These are phyloP conservation scores for Podospora didyma DNA, from an alignment of 495 filamentous ascomycete species.

Conservation along the genomic window DNA sequence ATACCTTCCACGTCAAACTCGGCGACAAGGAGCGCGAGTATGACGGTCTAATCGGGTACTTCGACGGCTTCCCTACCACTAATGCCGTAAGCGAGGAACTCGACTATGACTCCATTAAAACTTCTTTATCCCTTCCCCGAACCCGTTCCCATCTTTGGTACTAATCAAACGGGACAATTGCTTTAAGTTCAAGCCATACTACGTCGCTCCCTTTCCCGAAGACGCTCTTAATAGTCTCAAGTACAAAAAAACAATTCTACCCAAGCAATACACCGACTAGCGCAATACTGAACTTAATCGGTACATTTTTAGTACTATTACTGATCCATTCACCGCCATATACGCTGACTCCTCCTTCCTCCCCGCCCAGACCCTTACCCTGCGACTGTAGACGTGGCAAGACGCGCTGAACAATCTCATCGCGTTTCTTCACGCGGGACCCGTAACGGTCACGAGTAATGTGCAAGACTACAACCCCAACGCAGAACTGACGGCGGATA, in stretches of 20 bases:
- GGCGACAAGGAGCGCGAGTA: too few relatives aligned
- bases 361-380: slow-evolving; percentile 27
- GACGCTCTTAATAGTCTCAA: slow-evolving; percentile 1
- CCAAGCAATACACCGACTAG: too few relatives aligned
- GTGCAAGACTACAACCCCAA: neutral
- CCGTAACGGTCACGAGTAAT: slow-evolving; percentile 22
- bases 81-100: too few relatives aligned
- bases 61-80: slow-evolving; percentile 8
- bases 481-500: neutral
- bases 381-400: slow-evolving; percentile 44
- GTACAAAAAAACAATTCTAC: slow-evolving; percentile 10
- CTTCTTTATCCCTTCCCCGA: too few relatives aligned
- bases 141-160: neutral
- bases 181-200: slow-evolving; percentile 23
- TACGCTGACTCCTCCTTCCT: slow-evolving; percentile 38
- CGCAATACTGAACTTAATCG: too few relatives aligned
- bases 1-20: too few relatives aligned
- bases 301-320: slow-evolving; percentile 16
- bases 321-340: slow-evolving; percentile 44
- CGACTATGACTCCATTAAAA: slow-evolving; percentile 2
- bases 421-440: slow-evolving; percentile 45
- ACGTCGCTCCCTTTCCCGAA: slow-evolving; percentile 16
- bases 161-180: slow-evolving; percentile 17
- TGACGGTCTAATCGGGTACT: too few relatives aligned
- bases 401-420: slow-evolving; percentile 40